phyloP scores from a whole-genome alignment of 192 early-diverging fungal species.

The Endogone sp. region DNA sequence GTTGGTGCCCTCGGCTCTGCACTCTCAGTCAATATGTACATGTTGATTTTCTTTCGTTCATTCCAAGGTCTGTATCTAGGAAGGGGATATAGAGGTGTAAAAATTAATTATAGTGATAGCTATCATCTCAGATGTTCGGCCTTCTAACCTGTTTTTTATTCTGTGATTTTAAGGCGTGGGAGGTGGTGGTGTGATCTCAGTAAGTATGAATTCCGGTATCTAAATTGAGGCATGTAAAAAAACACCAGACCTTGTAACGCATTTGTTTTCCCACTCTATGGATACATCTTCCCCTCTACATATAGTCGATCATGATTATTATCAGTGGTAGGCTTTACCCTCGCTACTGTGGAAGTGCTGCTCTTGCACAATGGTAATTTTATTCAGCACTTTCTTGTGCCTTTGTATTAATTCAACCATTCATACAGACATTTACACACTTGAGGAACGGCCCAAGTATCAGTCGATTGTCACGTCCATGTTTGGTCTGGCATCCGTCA shows the following conservation, averaged over 20 bases:
- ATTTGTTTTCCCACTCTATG: too few species aligned
- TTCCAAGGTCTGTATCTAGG: conserved; percentile 41
- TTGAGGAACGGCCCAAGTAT: conserved; percentile 61
- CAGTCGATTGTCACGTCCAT: conserved; percentile 56
- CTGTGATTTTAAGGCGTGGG: too few species aligned
- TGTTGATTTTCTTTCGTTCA: conserved; percentile 62
- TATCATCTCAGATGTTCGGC: background rate
- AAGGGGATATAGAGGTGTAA: too few species aligned
- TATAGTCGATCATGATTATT: conserved; percentile 57
- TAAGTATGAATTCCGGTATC: background rate
- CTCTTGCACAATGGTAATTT: background rate
- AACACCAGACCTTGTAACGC: too few species aligned
- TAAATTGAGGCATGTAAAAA: too few species aligned
- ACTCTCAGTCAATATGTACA: conserved; percentile 51
- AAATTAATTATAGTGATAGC: background rate
- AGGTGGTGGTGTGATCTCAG: conserved; percentile 59
- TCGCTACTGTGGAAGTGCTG: background rate
- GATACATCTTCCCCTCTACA: background rate
- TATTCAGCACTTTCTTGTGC: background rate
- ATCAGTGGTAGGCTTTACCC: too few species aligned
- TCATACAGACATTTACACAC: conserved; percentile 59
- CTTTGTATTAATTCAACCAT: too few species aligned
- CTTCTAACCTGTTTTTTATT: background rate
- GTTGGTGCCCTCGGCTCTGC: conserved; percentile 57
- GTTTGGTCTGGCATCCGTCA: conserved; percentile 56